These are phyloP conservation scores for Domatiomyces catenatus DNA, from an alignment of 2,329 filamentous ascomycete genomes.

Conservation along the genomic window DNA sequence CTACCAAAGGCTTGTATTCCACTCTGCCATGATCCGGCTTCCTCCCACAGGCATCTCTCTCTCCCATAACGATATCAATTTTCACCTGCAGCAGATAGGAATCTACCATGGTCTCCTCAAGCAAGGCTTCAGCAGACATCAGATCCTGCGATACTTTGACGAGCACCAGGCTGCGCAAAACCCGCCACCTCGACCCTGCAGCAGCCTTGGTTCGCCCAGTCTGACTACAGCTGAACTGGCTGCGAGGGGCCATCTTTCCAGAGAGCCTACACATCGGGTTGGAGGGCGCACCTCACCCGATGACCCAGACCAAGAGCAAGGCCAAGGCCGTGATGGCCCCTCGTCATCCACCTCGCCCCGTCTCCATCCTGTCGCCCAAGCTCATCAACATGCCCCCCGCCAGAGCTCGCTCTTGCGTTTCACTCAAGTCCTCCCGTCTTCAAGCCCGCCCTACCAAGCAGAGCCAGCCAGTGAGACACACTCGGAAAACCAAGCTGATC, in stretches of 20 bases:
- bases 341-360: neutral
- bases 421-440: conserved; percentile 3
- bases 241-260: neutral
- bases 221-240: conserved; percentile 9
- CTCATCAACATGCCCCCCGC: conserved; percentile 10
- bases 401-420: conserved; percentile 16
- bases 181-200: neutral
- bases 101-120: conserved; percentile 13
- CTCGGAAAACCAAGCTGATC: conserved; percentile 4
- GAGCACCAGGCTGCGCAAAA: conserved; percentile 6
- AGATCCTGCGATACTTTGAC: conserved; percentile 13
- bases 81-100: conserved; percentile 18
- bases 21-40: conserved; percentile 23
- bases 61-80: conserved; percentile 21
- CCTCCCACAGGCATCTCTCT: conserved; percentile 22
- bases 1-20: neutral
- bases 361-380: neutral
- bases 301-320: neutral
- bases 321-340: neutral
- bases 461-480: conserved; percentile 4
- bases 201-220: neutral
- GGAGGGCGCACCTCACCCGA: neutral
- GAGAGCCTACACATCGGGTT: neutral
- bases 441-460: conserved; percentile 1
- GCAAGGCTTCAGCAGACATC: conserved; percentile 15